Percentiles rank a stretch among this genome's conserved stretches.
These are phyloP conservation scores for Lathyrus sativus DNA, from an alignment of 306 rosid genomes.

Conservation along the genomic window DNA sequence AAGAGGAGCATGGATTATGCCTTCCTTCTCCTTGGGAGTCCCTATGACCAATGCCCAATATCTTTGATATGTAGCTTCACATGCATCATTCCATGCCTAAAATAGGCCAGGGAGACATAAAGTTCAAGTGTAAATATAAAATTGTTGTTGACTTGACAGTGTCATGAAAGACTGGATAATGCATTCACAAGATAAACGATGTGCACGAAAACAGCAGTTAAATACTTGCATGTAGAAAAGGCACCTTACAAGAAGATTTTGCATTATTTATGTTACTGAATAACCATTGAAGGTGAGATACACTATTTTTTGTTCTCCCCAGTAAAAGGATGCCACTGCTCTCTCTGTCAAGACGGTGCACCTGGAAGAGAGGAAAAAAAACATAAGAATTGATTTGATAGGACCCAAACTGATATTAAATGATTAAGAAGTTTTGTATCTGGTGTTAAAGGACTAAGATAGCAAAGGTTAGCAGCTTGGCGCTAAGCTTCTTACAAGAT, in stretches of 20 bases:
- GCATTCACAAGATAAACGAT: conserved; percentile 21
- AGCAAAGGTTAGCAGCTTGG: background rate
- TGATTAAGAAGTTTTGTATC: background rate
- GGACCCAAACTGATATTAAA: background rate
- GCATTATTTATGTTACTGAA: conserved; percentile 59
- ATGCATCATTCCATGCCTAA: conserved; percentile 85
- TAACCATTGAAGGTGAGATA: conserved; percentile 70
- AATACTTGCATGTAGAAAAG: background rate
- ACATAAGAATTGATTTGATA: background rate
- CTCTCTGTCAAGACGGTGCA: conserved; percentile 94
- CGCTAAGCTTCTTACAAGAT: background rate
- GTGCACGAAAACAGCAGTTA: conserved; percentile 9
- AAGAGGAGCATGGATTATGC: conserved; percentile 79
- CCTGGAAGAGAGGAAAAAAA: conserved; percentile 47
- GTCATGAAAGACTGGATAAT: background rate
- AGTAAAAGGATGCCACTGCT: conserved; percentile 78
- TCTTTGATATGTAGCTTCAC: conserved; percentile 73
- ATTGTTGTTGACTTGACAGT: conserved; percentile 1
- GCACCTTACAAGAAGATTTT: conserved; percentile 71
- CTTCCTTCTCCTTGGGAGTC: conserved; percentile 81
- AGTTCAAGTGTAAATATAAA: conserved; percentile 18
- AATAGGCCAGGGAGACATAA: conserved; percentile 15
- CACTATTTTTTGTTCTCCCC: conserved; percentile 86
- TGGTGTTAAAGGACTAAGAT: background rate
- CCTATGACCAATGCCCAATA: conserved; percentile 96